These are phyloP conservation scores for Lithocarpus polystachyus DNA, from an alignment of 306 rosid species.

Conservation along the genomic window DNA sequence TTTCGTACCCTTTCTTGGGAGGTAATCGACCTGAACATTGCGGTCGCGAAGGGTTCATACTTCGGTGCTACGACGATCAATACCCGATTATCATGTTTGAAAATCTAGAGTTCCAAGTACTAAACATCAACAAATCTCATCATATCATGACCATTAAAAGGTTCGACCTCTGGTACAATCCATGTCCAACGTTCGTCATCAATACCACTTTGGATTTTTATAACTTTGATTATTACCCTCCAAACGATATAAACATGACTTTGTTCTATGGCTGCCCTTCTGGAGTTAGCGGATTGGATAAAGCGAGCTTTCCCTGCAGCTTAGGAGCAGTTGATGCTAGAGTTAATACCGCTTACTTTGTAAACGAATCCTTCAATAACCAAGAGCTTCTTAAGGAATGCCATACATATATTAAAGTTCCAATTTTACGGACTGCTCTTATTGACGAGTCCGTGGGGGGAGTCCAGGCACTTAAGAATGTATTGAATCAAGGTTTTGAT, in stretches of 20 bases:
- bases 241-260: constrained; percentile 13
- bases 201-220: constrained; percentile 9
- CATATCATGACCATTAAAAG: constrained; percentile 25
- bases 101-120: constrained; percentile 17
- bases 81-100: constrained; percentile 22
- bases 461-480: too few relatives aligned
- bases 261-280: constrained; percentile 19
- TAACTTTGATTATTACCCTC: constrained; percentile 18
- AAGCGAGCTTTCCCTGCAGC: not conserved
- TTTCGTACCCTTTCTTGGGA: constrained; percentile 44
- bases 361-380: not conserved
- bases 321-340: rapidly evolving
- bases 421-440: too few relatives aligned
- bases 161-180: constrained; percentile 25
- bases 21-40: constrained; percentile 14
- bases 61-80: constrained; percentile 18
- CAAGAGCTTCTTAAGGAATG: too few relatives aligned
- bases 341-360: not conserved
- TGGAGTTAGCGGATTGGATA: too few relatives aligned
- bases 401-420: too few relatives aligned
- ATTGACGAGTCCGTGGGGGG: too few relatives aligned
- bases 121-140: constrained; percentile 1
- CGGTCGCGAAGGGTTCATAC: constrained; percentile 32
- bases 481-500: too few relatives aligned
- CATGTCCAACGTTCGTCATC: not conserved